Conservation (phyloP, 1,139 yeast species). For the Blastobotrys proliferans region DNA sequence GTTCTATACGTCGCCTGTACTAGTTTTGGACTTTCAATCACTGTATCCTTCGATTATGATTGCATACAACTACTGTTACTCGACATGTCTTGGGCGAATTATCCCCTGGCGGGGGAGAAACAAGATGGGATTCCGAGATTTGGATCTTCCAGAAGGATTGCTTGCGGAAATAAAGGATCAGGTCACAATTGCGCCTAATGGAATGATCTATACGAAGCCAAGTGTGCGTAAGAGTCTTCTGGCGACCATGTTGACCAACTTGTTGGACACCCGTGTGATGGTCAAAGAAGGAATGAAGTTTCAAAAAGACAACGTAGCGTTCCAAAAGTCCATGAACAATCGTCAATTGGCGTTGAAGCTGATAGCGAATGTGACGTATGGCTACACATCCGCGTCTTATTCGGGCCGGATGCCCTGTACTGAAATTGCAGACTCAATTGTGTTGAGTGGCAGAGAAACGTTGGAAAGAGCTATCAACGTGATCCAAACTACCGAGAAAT, state of each 20-base stretch:
- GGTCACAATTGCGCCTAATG: conserved; percentile 78
- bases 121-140: conserved; percentile 30
- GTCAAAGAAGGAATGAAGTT: conserved; percentile 69
- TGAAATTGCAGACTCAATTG: conserved; percentile 92
- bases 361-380: conserved; percentile 93
- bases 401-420: conserved; percentile 98
- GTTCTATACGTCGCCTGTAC: conserved; percentile 81
- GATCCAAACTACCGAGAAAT: conserved; percentile 55
- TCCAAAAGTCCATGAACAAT: conserved; percentile 60
- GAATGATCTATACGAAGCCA: conserved; percentile 68
- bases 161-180: conserved; percentile 48
- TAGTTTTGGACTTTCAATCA: conserved; percentile 90
- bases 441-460: conserved; percentile 84
- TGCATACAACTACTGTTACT: conserved; percentile 88
- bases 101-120: conserved; percentile 48
- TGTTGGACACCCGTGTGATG: conserved; percentile 73
- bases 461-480: conserved; percentile 63
- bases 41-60: conserved; percentile 88
- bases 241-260: conserved; percentile 80
- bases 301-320: conserved; percentile 40
- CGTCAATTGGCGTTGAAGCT: conserved; percentile 83
- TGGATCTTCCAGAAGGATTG: conserved; percentile 54
- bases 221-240: conserved; percentile 64
- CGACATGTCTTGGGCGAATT: conserved; percentile 77
- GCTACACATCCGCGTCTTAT: conserved; percentile 89